phyloP scores from a whole-genome alignment of 2,329 filamentous ascomycete species.

The Aureobasidium subglaciale region DNA sequence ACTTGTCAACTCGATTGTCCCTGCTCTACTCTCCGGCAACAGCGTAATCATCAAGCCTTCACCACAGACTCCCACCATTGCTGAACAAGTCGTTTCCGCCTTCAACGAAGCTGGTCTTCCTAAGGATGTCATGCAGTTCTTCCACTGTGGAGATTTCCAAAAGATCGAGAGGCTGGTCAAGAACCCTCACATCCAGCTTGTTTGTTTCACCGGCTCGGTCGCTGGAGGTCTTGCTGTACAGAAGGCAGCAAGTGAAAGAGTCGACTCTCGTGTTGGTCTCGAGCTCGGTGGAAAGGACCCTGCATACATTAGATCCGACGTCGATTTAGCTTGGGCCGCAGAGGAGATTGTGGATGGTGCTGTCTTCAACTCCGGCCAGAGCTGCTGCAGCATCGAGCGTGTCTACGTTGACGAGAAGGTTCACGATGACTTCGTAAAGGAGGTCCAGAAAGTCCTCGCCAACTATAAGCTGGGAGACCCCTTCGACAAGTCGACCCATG shows the following conservation, averaged over 20 bases:
- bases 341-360: constrained; percentile 92
- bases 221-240: constrained; percentile 81
- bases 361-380: constrained; percentile 98
- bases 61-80: constrained; percentile 88
- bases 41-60: constrained; percentile 90
- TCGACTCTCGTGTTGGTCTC: constrained; percentile 72
- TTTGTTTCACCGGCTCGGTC: constrained; percentile 93
- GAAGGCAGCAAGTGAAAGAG: constrained; percentile 71
- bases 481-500: constrained; percentile 66
- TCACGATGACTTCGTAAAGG: constrained; percentile 73
- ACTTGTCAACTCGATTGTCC: constrained; percentile 84
- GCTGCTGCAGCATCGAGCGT: constrained; percentile 86
- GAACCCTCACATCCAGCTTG: constrained; percentile 66
- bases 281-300: constrained; percentile 95
- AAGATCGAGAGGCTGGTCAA: constrained; percentile 73
- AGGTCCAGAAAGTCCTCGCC: constrained; percentile 68
- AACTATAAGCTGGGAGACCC: constrained; percentile 86
- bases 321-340: constrained; percentile 83
- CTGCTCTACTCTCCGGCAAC: constrained; percentile 85
- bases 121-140: constrained; percentile 77
- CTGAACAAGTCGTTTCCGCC: constrained; percentile 70
- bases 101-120: constrained; percentile 78
- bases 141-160: constrained; percentile 75
- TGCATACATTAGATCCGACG: constrained; percentile 78
- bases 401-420: constrained; percentile 84